Evolutionary conservation across 176 grass and related monocot species (phyloP), one percentile per base, ranked within the genome.

Genomic region (Carex myosuroides): DNA sequence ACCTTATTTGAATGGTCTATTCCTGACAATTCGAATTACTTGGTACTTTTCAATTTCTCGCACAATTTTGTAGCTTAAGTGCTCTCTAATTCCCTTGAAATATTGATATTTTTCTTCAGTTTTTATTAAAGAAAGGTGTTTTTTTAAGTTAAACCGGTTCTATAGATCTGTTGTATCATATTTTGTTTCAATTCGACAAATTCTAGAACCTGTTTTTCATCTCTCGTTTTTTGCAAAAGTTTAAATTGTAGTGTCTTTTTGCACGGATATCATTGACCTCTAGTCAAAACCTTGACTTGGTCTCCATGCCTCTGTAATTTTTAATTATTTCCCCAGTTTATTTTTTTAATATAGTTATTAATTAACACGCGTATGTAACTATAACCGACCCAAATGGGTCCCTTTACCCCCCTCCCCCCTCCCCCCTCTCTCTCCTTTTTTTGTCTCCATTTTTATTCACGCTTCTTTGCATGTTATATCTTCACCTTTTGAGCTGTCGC

Each of bases 291-390:
- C 13, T 64, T 50, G 60, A 83, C 60, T 82, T 64, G 6, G n/a
- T 66, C 16, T 35, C 32, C 14, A 13, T 21, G 17, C 13, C 41
- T 82, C 60, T 64, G 57, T 62, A 24, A 44, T 39, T 64, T 41
- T 81, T 64, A 44, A 60, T 81, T 32, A 1, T 64, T 64, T 81
- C 33, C 8, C n/a, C 14, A 37, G 8, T 41, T 41, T 39, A 39
- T 66, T 29, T 53, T 83, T 29, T 53, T 82, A 41, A 83, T 33
- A 18, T 63, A 63, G 39, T 52, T 83, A 64, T 83, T 83, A 83
- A 83, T 68, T 42, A 83, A 83, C 39, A 44, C 80, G 42, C 80
- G 22, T 55, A 20, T 13, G 1, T 67, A 83, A 44, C 42, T 22
- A 39, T 33, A 83, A 68, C 17, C 39, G 61, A 67, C 12, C 60